A percentile compares a stretch with the other conserved stretches of the same genome.
These are phyloP conservation scores for Puccinia novopanici DNA, from an alignment of 1,284 basidiomycete species.

Conservation along the genomic window DNA sequence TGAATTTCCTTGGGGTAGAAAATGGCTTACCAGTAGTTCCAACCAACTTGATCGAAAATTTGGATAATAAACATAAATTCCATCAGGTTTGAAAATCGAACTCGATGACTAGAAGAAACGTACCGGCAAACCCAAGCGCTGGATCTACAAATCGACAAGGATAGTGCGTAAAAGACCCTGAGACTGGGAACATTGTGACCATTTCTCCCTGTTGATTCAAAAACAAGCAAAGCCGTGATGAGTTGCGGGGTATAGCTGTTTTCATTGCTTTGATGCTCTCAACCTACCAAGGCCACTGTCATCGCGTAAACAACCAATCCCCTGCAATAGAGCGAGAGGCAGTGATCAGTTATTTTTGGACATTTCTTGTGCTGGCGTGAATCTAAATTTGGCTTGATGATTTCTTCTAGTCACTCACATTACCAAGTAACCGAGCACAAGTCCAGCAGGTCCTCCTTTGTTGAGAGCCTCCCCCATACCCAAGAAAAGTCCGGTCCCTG, in stretches of 20 bases:
- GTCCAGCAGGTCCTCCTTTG: constrained; percentile 61
- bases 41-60: constrained; percentile 32
- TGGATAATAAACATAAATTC: neutral
- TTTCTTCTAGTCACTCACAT: constrained; percentile 52
- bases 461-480: constrained; percentile 68
- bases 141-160: constrained; percentile 49
- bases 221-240: neutral
- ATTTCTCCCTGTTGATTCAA: constrained; percentile 46
- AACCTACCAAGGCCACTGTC: constrained; percentile 47
- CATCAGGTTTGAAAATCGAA: neutral
- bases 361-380: neutral
- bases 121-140: constrained; percentile 51
- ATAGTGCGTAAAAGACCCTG: constrained; percentile 50
- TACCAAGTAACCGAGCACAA: constrained; percentile 59
- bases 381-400: neutral
- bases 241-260: neutral
- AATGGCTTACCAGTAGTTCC: constrained; percentile 47
- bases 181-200: constrained; percentile 51
- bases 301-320: constrained; percentile 48
- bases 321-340: neutral
- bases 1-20: neutral
- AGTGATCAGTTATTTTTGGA: neutral
- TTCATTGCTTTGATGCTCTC: neutral
- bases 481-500: constrained; percentile 65
- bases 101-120: neutral